Base-by-base conservation (phyloP, 768 basidiomycete genomes). In the Lactarius akahatsu region DNA sequence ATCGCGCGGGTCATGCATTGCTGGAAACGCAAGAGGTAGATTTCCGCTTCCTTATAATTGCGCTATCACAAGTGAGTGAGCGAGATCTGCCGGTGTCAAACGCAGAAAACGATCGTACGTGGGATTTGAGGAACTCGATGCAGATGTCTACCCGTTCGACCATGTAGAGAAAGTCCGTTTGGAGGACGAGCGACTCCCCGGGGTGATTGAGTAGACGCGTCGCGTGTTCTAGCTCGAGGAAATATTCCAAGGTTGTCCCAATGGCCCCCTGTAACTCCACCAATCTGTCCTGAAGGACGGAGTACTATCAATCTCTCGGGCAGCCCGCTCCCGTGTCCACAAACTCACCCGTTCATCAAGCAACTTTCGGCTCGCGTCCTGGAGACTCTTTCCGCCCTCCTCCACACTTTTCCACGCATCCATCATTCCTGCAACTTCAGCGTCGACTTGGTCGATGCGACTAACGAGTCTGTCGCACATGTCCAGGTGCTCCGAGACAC, bases 1-100 rank as follows among this genome's bases (percentile, higher is more conserved):
- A 98, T 98, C 11, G 94, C 91, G 32, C 97, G 87, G 0, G 94
- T 97, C 85, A 98, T 90, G 75, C 97, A 99, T 77, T 99, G 97
- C 73, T 97, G 96, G 77, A 96, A 98, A 28, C 97, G 88, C 36
- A 99, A 83, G n/a, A 97, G 80, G 75, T 97, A 98, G 23, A 99
- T 80, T 72, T 98, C 94, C 9, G 94, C 88, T 79, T 98, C 97
- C 70, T 85, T 85, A 78, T 89, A 99, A 75, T 95, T 88, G 69
- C 93, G 86, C 95, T 98, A 72, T 20, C 60, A 32, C 59, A 15
- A 30, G 5, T 26, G 64, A 61, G 61, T 23, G 2, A 47, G 34
- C 59, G 4, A 59, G 54, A 36, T 9, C 28, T 16, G 34, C 18
- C 28, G 26, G 23, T 10, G 2, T n/a, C 4, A 16, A 59, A 23